phyloP scores from a whole-genome alignment of 1,284 basidiomycete species.

The Apiotrichum porosum region DNA sequence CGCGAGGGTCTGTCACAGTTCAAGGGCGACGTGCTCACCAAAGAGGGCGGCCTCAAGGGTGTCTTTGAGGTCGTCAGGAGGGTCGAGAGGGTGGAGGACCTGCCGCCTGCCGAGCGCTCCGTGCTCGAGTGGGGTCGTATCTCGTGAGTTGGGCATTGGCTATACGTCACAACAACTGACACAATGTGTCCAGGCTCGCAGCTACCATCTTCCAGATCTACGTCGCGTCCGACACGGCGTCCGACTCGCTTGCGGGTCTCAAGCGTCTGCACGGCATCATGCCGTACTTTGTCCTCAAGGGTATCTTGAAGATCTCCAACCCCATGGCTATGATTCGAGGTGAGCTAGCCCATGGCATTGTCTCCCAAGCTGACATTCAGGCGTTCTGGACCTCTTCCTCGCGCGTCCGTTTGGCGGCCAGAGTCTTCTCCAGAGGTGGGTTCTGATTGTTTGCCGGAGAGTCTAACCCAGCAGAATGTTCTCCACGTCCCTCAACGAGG shows the following conservation, averaged over 20 bases:
- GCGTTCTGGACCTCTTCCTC: constrained; percentile 89
- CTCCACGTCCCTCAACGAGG: constrained; percentile 82
- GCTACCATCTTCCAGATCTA: constrained; percentile 95
- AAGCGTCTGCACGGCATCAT: constrained; percentile 94
- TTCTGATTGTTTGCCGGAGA: constrained; percentile 17
- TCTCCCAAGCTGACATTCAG: constrained; percentile 39
- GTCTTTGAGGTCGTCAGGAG: constrained; percentile 84
- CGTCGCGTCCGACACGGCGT: constrained; percentile 86
- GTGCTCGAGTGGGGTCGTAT: constrained; percentile 96
- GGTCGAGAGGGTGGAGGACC: constrained; percentile 68
- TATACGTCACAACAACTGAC: no score
- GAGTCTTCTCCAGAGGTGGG: constrained; percentile 77
- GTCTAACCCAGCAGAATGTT: constrained; percentile 67
- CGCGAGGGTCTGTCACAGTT: constrained; percentile 77
- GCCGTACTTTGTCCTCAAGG: constrained; percentile 95
- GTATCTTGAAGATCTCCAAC: constrained; percentile 88
- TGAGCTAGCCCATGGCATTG: constrained; percentile 25
- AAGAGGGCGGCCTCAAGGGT: constrained; percentile 79
- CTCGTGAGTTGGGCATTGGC: constrained; percentile 57
- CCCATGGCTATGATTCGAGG: constrained; percentile 91
- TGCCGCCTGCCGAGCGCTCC: constrained; percentile 81
- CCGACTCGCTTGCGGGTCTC: constrained; percentile 77
- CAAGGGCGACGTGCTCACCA: constrained; percentile 84
- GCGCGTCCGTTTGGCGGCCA: constrained; percentile 93
- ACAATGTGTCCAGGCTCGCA: constrained; percentile 59